Evolutionary conservation across 352 stramenopile genomes (phyloP), one percentile per base, ranked within the genome.

Genomic region (Bremia lactucae): DNA sequence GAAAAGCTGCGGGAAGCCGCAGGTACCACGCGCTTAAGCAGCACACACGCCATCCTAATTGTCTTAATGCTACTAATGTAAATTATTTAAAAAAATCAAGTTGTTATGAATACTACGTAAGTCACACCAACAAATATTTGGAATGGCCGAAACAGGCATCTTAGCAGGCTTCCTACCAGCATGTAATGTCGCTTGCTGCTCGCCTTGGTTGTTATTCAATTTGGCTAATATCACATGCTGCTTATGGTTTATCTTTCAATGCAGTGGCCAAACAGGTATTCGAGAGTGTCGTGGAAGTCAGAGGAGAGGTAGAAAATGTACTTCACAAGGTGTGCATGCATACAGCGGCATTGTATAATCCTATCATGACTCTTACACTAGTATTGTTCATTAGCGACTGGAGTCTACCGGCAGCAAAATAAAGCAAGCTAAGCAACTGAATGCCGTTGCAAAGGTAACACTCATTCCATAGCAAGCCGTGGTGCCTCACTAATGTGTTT

Each of bases 241-340:
- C n/a, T n/a, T n/a, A n/a, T n/a, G n/a, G n/a, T n/a, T n/a, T n/a
- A n/a, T n/a, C n/a, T n/a, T n/a, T n/a, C n/a, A n/a, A n/a, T n/a
- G 28, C 45, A 81, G 72, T 84, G 42, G 66, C 62, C 20, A 35
- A 56, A 7, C 54, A 66, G 18, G 63, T 78, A 33, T 42, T 44
- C 7, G 66, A 81, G 36, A 78, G 66, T 41, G 56, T 71, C 15
- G 66, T 59, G 10, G 62, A 66, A 36, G 72, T 76, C 31, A 79
- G 56, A 1, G 72, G 72, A 3, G 69, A 83, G 45, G 55, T 85
- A 52, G 72, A 85, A 46, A 85, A 82, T 52, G 53, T 64, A 14
- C 59, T 85, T 14, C 72, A 85, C 36, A 65, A 82, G 63, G 72
- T 84, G 25, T 3, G 41, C 14, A 50, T 36, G 19, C 14, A 14